Evolutionary conservation across 192 early-diverging fungal species (phyloP).

Genomic region (Coemansia sp.): DNA sequence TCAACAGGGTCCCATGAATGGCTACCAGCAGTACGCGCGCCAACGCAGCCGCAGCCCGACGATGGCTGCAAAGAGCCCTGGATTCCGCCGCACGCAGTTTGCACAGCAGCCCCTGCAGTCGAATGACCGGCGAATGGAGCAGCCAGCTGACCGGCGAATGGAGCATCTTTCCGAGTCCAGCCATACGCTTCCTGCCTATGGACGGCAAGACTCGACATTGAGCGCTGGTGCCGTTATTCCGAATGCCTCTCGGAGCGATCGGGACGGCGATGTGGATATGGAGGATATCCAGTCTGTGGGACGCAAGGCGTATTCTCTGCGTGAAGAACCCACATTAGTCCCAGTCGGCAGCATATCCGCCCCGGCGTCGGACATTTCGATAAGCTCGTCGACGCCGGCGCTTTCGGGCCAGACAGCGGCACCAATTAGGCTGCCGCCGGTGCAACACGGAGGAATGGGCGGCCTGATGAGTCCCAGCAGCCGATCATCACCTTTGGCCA

Average conservation of each 20-base stretch:
- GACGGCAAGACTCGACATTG: constrained; percentile 1
- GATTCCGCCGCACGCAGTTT: constrained; percentile 12
- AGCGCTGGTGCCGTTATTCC: constrained; percentile 2
- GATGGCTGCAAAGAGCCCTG: constrained; percentile 17
- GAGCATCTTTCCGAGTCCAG: neutral
- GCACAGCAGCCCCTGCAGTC: constrained; percentile 13
- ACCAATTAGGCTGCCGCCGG: constrained; percentile 47
- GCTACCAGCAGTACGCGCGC: constrained; percentile 22
- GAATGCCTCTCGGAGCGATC: constrained; percentile 12
- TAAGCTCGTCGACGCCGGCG: constrained; percentile 19
- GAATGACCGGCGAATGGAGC: constrained; percentile 7
- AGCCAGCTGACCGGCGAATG: neutral
- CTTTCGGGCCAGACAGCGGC: constrained; percentile 46
- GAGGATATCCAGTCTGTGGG: constrained; percentile 16
- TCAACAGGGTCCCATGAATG: constrained; percentile 42
- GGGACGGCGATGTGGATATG: constrained; percentile 38
- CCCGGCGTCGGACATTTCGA: constrained; percentile 1
- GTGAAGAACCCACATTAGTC: neutral
- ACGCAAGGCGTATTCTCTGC: constrained; percentile 9
- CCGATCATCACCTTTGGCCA: constrained; percentile 10
- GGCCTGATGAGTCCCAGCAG: constrained; percentile 17
- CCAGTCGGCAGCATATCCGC: constrained; percentile 4
- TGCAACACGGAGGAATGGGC: constrained; percentile 34
- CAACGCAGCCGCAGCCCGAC: constrained; percentile 36
- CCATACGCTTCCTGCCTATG: neutral